These are phyloP conservation scores for Mycena rebaudengoi DNA, from an alignment of 768 basidiomycete genomes.

Conservation along the genomic window DNA sequence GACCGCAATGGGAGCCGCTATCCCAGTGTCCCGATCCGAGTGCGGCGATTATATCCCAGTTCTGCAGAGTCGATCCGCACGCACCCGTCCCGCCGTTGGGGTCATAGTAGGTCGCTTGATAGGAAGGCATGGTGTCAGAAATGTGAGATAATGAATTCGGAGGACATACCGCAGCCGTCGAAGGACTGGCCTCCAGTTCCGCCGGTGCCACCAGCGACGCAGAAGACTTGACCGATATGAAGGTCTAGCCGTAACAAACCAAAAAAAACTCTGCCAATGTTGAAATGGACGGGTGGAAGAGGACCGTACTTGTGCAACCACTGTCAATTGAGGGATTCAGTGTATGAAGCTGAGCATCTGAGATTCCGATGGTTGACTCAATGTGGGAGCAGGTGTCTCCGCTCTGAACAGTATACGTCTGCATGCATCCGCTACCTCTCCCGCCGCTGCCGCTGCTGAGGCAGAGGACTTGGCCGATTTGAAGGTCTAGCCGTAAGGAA, in stretches of 20 bases:
- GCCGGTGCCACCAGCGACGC: neutral
- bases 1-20: slow-evolving; percentile 17
- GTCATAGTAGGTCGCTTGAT: slow-evolving; percentile 16
- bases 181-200: neutral
- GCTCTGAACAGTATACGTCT: slow-evolving; percentile 17
- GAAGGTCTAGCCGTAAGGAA: slow-evolving; percentile 5
- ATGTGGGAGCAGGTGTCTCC: slow-evolving; percentile 19
- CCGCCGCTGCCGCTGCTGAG: neutral
- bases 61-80: slow-evolving; percentile 6
- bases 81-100: slow-evolving; percentile 12
- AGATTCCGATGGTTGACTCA: slow-evolving; percentile 9
- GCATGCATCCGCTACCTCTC: too few species aligned
- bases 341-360: slow-evolving; percentile 12
- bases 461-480: slow-evolving; percentile 14
- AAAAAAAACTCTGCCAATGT: neutral
- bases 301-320: slow-evolving; percentile 18
- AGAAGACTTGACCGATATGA: slow-evolving; percentile 13
- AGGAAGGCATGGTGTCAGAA: neutral
- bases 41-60: slow-evolving; percentile 12
- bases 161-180: slow-evolving; percentile 5
- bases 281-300: neutral
- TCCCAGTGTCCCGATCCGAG: slow-evolving; percentile 13
- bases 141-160: neutral
- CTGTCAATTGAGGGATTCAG: slow-evolving; percentile 17
- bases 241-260: slow-evolving; percentile 14